Evolutionary conservation across 768 basidiomycete species (phyloP), one percentile per base, ranked within the genome.

Genomic region (Boletellus ananas): DNA sequence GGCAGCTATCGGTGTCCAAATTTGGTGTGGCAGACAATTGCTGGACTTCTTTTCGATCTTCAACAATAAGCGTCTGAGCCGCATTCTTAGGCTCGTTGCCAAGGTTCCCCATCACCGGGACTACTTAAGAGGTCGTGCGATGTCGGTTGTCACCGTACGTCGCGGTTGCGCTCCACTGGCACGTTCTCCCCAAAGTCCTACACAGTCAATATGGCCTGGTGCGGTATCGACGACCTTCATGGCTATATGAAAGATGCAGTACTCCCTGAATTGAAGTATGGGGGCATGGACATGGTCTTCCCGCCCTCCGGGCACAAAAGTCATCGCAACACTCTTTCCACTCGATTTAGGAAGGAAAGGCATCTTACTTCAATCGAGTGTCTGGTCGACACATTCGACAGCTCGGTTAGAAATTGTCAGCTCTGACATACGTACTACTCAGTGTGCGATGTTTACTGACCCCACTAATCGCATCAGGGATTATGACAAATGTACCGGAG

Each of bases 211-310:
- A 68, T 68, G 66, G 12, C 62, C 40, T 66, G 56, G 58, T 58
- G 55, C 51, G 69, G 61, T 35, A 52, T 67, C 40, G 70, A 70
- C 37, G 63, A 70, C 54, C 58, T 71, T 45, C 66, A 57, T 18
- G 65, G 59, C 27, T 70, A 70, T 51, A 67, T 70, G 56, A 61
- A 56, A 47, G 69, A 69, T 53, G 68, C 68, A 17, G 48, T 63
- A 13, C 61, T 70, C 39, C 68, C 68, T 16, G 61, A 61, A 17
- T 42, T 71, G 33, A 70, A 69, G 43, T 60, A 65, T 6, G 58
- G 65, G 13, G 51, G 44, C 0, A 58, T 60, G 4, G 52, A 55
- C 14, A 45, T 57, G 12, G 38, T 31, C 8, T 52, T 51, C 35
- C 59, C 63, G 9, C 70, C 58, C 13, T 47, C 49, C 0, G 66